These are phyloP conservation scores for Coemansia sp. DNA, from an alignment of 192 early-diverging fungal genomes.

Conservation along the genomic window DNA sequence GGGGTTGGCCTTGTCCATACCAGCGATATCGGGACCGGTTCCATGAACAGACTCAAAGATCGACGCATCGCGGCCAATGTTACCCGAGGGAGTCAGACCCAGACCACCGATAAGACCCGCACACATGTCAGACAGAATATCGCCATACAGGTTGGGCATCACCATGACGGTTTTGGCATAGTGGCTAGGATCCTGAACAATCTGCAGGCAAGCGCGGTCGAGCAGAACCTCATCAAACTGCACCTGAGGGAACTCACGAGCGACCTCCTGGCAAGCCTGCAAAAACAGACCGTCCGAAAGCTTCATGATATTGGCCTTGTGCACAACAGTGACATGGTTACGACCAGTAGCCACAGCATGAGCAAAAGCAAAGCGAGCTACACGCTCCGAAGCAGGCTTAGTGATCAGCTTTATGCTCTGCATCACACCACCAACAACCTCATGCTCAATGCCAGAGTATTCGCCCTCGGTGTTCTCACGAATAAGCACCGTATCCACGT, in stretches of 20 bases:
- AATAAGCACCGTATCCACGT: slow-evolving; percentile 97
- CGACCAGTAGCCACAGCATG: slow-evolving; percentile 88
- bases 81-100: slow-evolving; percentile 96
- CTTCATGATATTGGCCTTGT: slow-evolving; percentile 98
- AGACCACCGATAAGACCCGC: slow-evolving; percentile 98
- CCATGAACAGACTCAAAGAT: slow-evolving; percentile 97
- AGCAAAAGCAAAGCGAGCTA: slow-evolving; percentile 92
- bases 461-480: slow-evolving; percentile 99
- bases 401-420: slow-evolving; percentile 99
- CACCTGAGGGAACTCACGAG: slow-evolving; percentile 87
- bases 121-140: slow-evolving; percentile 96
- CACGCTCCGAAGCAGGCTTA: slow-evolving; percentile 86
- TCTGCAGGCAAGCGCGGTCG: slow-evolving; percentile 93
- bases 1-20: slow-evolving; percentile 93
- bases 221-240: slow-evolving; percentile 88
- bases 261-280: slow-evolving; percentile 86
- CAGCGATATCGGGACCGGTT: slow-evolving; percentile 98
- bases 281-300: slow-evolving; percentile 97
- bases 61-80: slow-evolving; percentile 96
- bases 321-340: slow-evolving; percentile 91
- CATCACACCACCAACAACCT: slow-evolving; percentile 92
- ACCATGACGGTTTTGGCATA: slow-evolving; percentile 96
- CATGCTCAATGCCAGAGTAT: slow-evolving; percentile 99
- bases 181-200: slow-evolving; percentile 89
- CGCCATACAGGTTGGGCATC: slow-evolving; percentile 99